Evolutionary conservation across 2,329 filamentous ascomycete species (phyloP).

Genomic region (Exophiala aquamarina): DNA sequence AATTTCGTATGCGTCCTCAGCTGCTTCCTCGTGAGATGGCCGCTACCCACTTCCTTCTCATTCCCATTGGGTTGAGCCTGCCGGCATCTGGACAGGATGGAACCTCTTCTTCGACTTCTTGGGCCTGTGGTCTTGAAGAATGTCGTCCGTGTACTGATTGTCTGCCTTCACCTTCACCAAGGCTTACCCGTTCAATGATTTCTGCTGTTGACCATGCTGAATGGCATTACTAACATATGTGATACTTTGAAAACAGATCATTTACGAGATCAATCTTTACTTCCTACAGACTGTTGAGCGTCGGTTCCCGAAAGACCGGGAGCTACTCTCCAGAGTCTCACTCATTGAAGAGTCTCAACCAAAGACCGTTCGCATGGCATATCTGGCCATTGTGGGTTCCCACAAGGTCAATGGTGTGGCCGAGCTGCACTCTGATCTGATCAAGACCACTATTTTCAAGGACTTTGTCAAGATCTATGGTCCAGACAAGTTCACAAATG

Average conservation of each 20-base stretch:
- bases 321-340: slow-evolving; percentile 82
- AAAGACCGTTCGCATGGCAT: slow-evolving; percentile 98
- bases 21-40: slow-evolving; percentile 2
- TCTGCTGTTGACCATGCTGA: slow-evolving; percentile 4
- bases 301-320: slow-evolving; percentile 83
- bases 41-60: not conserved
- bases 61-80: not conserved
- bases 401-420: slow-evolving; percentile 99
- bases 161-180: no score
- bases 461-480: slow-evolving; percentile 96
- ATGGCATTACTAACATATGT: slow-evolving; percentile 13
- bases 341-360: slow-evolving; percentile 96
- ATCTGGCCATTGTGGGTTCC: slow-evolving; percentile 89
- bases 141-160: no score
- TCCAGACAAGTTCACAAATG: slow-evolving; percentile 96
- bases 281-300: slow-evolving; percentile 92
- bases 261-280: slow-evolving; percentile 94
- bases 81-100: no score
- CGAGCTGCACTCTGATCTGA: slow-evolving; percentile 94
- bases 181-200: no score
- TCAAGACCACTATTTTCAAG: slow-evolving; percentile 99
- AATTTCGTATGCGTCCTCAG: not conserved
- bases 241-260: slow-evolving; percentile 69
- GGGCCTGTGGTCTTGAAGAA: no score
- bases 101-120: no score